A percentile compares a stretch with the other conserved stretches of the same genome.
These are phyloP conservation scores for Crassisporium funariophilum DNA, from an alignment of 768 basidiomycete genomes.

Conservation along the genomic window DNA sequence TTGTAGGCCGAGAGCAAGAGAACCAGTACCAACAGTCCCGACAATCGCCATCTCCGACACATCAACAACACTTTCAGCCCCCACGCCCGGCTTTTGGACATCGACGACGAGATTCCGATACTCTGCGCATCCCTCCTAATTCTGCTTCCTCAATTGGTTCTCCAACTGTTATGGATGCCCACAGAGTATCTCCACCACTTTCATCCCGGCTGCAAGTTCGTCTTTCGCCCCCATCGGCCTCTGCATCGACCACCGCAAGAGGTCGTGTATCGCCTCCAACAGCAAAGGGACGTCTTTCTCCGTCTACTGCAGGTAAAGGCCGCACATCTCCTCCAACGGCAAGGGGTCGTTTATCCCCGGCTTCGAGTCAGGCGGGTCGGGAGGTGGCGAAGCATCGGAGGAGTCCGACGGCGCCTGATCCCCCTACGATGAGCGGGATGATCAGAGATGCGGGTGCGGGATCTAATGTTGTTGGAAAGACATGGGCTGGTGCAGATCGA, in stretches of 20 bases:
- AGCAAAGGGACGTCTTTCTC: conserved; percentile 26
- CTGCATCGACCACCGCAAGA: conserved; percentile 12
- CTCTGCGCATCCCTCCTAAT: conserved; percentile 51
- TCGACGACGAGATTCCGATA: conserved; percentile 76
- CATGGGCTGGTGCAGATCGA: conserved; percentile 39
- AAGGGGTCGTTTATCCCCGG: conserved; percentile 20
- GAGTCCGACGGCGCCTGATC: conserved; percentile 72
- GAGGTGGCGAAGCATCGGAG: conserved; percentile 54
- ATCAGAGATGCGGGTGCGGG: conserved; percentile 25
- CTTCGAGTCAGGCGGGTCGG: conserved; percentile 26
- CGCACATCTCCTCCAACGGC: conserved; percentile 35
- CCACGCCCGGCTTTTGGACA: conserved; percentile 44
- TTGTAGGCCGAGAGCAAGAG: conserved; percentile 26
- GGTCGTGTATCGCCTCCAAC: conserved; percentile 25
- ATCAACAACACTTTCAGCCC: conserved; percentile 22
- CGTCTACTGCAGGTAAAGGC: conserved; percentile 26
- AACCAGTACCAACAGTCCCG: conserved; percentile 35
- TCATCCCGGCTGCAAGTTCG: conserved; percentile 21
- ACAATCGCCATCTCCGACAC: conserved; percentile 54
- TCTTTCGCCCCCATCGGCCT: conserved; percentile 24
- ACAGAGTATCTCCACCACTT: conserved; percentile 20
- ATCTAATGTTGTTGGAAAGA: conserved; percentile 35
- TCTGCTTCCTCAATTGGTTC: conserved; percentile 36
- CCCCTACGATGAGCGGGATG: conserved; percentile 44
- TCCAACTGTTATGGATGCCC: conserved; percentile 55